A percentile compares a stretch with the other conserved stretches of the same genome.
phyloP scores from a whole-genome alignment of 2,329 filamentous ascomycete genomes.

The Saccharata proteae region DNA sequence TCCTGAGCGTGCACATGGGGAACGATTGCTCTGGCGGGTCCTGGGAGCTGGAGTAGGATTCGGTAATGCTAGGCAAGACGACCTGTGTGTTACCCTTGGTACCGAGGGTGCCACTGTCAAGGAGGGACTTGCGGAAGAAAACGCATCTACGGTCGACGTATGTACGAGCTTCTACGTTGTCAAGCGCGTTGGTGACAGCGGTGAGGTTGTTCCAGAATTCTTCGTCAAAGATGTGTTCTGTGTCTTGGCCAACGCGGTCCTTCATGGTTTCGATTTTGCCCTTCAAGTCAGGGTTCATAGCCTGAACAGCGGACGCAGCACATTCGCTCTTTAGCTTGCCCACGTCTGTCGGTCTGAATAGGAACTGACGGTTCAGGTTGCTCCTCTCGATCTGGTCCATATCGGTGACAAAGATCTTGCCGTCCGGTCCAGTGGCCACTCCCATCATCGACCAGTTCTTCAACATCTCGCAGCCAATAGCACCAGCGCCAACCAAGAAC shows the following conservation, averaged over 20 bases:
- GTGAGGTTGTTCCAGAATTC: slow-evolving; percentile 79
- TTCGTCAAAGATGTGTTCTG: slow-evolving; percentile 90
- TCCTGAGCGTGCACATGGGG: slow-evolving; percentile 94
- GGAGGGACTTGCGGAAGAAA: slow-evolving; percentile 92
- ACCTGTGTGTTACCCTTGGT: slow-evolving; percentile 99
- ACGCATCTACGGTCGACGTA: slow-evolving; percentile 95
- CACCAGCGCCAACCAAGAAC: slow-evolving; percentile 90
- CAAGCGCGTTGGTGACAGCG: slow-evolving; percentile 89
- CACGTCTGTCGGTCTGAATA: slow-evolving; percentile 89
- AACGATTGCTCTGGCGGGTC: slow-evolving; percentile 98
- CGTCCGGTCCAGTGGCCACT: slow-evolving; percentile 73
- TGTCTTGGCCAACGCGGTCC: slow-evolving; percentile 83
- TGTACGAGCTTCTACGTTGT: slow-evolving; percentile 93
- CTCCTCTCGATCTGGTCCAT: slow-evolving; percentile 99
- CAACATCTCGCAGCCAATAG: slow-evolving; percentile 97
- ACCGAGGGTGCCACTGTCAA: slow-evolving; percentile 95
- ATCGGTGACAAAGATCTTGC: slow-evolving; percentile 85
- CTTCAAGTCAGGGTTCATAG: slow-evolving; percentile 86
- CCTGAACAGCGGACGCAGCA: slow-evolving; percentile 76
- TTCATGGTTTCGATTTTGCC: slow-evolving; percentile 78
- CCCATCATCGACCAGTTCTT: slow-evolving; percentile 99
- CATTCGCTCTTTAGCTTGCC: slow-evolving; percentile 94
- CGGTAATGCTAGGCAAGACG: slow-evolving; percentile 77
- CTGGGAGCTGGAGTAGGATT: slow-evolving; percentile 94
- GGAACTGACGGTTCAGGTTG: slow-evolving; percentile 93